These are phyloP conservation scores for Mortierella sp. DNA, from an alignment of 371 early-diverging fungal genomes.

Conservation along the genomic window DNA sequence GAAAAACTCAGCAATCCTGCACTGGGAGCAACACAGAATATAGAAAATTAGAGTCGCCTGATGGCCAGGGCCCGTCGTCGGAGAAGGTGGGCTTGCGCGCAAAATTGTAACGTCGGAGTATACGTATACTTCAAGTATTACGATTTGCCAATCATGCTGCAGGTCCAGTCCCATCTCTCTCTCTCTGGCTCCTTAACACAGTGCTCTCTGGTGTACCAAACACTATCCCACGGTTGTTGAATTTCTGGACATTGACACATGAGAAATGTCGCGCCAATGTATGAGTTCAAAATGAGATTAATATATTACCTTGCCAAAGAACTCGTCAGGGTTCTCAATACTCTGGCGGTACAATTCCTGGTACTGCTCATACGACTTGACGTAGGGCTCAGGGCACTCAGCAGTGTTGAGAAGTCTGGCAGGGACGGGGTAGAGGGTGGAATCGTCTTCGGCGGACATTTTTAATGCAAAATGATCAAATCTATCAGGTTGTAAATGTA, in stretches of 20 bases:
- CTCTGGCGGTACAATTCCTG: constrained; percentile 82
- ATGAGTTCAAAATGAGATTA: not conserved
- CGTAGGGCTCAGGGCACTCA: constrained; percentile 76
- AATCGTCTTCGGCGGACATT: constrained; percentile 31
- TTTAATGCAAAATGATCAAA: not conserved
- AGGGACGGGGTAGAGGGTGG: constrained; percentile 66
- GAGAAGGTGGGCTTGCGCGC: not conserved
- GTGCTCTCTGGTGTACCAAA: not conserved
- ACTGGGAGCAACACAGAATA: not conserved
- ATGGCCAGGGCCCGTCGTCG: not conserved
- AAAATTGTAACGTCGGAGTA: not conserved
- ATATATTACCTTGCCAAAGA: constrained; percentile 83
- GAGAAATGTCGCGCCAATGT: not conserved
- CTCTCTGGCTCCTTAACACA: no score
- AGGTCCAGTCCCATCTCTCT: not conserved
- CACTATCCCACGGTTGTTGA: constrained; percentile 5
- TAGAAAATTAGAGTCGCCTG: constrained; percentile 17
- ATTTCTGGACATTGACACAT: not conserved
- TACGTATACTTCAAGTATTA: not conserved
- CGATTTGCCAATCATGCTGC: not conserved
- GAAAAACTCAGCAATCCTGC: no score
- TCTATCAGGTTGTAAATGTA: constrained; percentile 1
- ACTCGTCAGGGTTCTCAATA: constrained; percentile 83
- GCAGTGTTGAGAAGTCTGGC: constrained; percentile 62
- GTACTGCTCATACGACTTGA: constrained; percentile 85